A percentile compares a stretch with the other conserved stretches of the same genome.
phyloP scores from a whole-genome alignment of 352 stramenopile genomes.

The Globisporangium carolinianum region DNA sequence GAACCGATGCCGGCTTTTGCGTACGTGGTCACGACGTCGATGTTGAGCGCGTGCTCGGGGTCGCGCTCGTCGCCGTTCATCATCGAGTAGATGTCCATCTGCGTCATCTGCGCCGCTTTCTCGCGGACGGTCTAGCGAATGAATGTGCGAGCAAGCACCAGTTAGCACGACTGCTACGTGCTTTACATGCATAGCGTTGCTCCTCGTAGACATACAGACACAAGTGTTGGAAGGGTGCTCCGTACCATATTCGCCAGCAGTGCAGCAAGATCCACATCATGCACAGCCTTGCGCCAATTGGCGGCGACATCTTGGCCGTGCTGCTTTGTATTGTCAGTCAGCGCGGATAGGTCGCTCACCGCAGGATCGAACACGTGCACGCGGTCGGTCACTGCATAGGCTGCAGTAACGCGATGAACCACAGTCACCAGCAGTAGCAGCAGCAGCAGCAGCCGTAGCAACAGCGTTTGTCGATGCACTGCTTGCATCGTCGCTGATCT shows the following conservation, averaged over 20 bases:
- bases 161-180: background rate
- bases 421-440: no score
- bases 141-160: background rate
- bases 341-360: constrained; percentile 3
- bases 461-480: no score
- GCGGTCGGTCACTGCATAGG: background rate
- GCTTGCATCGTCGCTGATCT: no score
- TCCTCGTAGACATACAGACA: no score
- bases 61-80: constrained; percentile 48
- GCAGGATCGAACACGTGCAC: constrained; percentile 9
- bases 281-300: background rate
- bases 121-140: constrained; percentile 33
- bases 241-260: constrained; percentile 12
- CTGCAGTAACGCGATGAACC: no score
- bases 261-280: constrained; percentile 4
- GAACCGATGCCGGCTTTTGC: constrained; percentile 75
- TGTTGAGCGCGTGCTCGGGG: constrained; percentile 40
- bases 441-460: no score
- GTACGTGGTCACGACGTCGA: constrained; percentile 43
- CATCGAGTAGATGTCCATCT: constrained; percentile 88
- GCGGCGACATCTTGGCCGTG: background rate
- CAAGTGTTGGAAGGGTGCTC: background rate
- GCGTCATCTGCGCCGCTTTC: constrained; percentile 86
- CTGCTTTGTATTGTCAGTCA: background rate
- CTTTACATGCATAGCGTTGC: background rate